These are phyloP conservation scores for Skeletonema menzelii DNA, from an alignment of 108 stramenopile species.

Conservation along the genomic window DNA sequence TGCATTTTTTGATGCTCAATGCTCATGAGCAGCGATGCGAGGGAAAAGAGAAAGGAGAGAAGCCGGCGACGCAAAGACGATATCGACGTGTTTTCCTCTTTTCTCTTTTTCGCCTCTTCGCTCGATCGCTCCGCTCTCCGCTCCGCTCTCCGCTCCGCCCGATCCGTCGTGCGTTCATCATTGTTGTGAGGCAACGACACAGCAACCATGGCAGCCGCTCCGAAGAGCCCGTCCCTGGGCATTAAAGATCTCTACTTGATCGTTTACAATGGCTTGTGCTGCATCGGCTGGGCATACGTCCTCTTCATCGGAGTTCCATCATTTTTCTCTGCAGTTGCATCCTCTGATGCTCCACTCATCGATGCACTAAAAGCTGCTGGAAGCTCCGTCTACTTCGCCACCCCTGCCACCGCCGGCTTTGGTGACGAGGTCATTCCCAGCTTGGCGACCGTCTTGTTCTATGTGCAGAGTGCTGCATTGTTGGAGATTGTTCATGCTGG, in stretches of 20 bases:
- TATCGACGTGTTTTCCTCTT: not conserved
- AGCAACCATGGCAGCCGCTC: not conserved
- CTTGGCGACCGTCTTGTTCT: conserved; percentile 49
- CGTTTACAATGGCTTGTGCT: conserved; percentile 85
- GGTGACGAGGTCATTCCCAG: conserved; percentile 19
- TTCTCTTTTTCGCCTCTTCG: not conserved
- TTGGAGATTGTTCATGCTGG: conserved; percentile 92
- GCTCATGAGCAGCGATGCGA: too few relatives aligned
- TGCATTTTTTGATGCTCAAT: too few relatives aligned
- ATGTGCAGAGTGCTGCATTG: conserved; percentile 77
- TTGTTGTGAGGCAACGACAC: not conserved
- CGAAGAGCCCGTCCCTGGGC: conserved; percentile 11
- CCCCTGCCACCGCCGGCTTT: conserved; percentile 49
- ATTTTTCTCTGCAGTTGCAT: conserved; percentile 21
- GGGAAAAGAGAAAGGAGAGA: not conserved
- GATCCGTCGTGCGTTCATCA: too few relatives aligned
- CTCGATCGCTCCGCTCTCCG: too few relatives aligned
- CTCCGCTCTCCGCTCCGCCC: too few relatives aligned
- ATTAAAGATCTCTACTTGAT: conserved; percentile 82
- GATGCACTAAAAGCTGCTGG: conserved; percentile 20
- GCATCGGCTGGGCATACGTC: conserved; percentile 86
- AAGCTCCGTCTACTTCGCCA: conserved; percentile 30
- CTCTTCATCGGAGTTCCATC: conserved; percentile 58
- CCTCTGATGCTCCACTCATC: conserved; percentile 10
- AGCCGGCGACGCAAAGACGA: not conserved